These are phyloP conservation scores for Suhomyces terraborum DNA, from an alignment of 1,139 yeast genomes.

Conservation along the genomic window DNA sequence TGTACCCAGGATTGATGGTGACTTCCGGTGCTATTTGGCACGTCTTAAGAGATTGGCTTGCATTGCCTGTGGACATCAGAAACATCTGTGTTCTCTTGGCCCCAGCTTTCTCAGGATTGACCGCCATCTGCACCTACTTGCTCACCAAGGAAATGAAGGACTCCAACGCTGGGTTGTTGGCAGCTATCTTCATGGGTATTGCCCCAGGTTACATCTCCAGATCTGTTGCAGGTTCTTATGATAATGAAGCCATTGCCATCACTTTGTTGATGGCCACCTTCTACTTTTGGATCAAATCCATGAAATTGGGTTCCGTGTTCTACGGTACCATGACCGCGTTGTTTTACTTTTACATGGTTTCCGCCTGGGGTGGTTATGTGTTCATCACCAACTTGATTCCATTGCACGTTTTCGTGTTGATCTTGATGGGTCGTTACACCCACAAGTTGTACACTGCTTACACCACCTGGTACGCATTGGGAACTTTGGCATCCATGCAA, in stretches of 20 bases:
- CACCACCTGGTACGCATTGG: constrained; percentile 95
- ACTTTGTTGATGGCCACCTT: constrained; percentile 94
- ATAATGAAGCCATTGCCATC: constrained; percentile 98
- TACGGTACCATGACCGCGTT: constrained; percentile 85
- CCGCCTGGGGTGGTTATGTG: constrained; percentile 99
- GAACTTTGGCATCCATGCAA: constrained; percentile 97
- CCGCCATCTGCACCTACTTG: constrained; percentile 89
- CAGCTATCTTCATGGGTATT: constrained; percentile 95
- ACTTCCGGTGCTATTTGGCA: constrained; percentile 91
- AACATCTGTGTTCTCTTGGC: constrained; percentile 95
- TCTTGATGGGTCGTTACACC: constrained; percentile 92
- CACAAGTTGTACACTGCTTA: constrained; percentile 85
- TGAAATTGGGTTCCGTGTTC: constrained; percentile 85
- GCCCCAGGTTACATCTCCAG: constrained; percentile 98
- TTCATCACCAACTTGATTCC: constrained; percentile 98
- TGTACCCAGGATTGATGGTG: constrained; percentile 98
- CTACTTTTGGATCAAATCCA: constrained; percentile 92
- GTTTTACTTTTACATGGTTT: constrained; percentile 96
- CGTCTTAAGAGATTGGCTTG: constrained; percentile 58
- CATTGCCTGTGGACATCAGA: constrained; percentile 90
- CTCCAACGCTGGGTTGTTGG: constrained; percentile 83
- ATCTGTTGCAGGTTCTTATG: constrained; percentile 98
- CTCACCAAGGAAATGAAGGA: constrained; percentile 91
- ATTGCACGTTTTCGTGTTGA: constrained; percentile 84
- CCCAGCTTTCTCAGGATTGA: constrained; percentile 92